Percentiles rank a stretch among this genome's conserved stretches.
Evolutionary conservation across 2,329 filamentous ascomycete genomes (phyloP).

Genomic region (Diaporthe longicolla): DNA sequence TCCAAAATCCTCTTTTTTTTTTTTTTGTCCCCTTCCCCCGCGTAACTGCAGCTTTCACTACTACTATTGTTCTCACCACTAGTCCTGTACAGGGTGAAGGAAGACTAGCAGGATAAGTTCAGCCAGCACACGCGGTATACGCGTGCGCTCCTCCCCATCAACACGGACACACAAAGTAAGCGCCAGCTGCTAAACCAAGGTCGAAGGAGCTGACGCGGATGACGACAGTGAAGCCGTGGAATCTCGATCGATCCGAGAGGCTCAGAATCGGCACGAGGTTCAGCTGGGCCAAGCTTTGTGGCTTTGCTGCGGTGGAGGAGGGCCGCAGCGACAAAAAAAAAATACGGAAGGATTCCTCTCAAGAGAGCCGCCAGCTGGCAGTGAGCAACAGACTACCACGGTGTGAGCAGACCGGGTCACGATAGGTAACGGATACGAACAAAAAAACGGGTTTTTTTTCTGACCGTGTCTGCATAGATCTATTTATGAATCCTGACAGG

Average conservation of each 20-base stretch:
- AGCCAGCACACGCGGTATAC: no score
- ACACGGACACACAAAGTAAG: not conserved
- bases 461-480: not conserved
- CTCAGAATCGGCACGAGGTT: not conserved
- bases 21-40: not conserved
- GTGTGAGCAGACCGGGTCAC: not conserved
- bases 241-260: not conserved
- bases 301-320: not conserved
- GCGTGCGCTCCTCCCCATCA: no score
- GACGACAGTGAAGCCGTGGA: not conserved
- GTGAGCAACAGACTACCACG: no score
- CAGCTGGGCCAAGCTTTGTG: not conserved
- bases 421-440: constrained; percentile 8
- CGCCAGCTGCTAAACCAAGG: not conserved
- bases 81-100: not conserved
- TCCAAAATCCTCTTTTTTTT: not conserved
- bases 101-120: not conserved
- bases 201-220: constrained; percentile 17
- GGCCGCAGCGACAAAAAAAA: not conserved
- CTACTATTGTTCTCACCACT: not conserved
- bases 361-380: not conserved
- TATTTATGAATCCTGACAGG: not conserved
- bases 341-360: not conserved
- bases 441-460: not conserved
- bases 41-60: not conserved